Conservation (phyloP, 1,284 basidiomycete species). For the Lignosus rhinocerotis region DNA sequence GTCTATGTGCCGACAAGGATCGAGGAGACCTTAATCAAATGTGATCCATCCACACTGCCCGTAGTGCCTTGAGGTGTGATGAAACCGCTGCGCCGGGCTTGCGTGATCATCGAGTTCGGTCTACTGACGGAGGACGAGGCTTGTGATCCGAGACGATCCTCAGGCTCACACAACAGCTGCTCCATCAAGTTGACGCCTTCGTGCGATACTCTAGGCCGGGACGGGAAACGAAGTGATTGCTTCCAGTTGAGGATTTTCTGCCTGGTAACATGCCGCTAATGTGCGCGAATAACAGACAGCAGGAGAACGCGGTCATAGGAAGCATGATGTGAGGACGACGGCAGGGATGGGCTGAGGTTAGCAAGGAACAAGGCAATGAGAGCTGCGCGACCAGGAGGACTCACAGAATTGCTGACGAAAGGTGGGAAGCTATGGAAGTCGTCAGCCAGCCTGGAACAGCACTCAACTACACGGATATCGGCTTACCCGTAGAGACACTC, state of each 20-base stretch:
- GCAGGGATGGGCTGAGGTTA: neutral
- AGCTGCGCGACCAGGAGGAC: slow-evolving; percentile 25
- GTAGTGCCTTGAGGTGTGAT: slow-evolving; percentile 47
- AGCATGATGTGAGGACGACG: neutral
- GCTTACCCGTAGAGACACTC: slow-evolving; percentile 86
- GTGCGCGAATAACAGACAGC: slow-evolving; percentile 1
- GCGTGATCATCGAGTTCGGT: slow-evolving; percentile 76
- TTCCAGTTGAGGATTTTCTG: slow-evolving; percentile 95
- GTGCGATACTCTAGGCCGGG: slow-evolving; percentile 79
- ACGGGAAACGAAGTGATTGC: slow-evolving; percentile 84
- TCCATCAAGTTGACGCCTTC: slow-evolving; percentile 88
- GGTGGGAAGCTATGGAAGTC: slow-evolving; percentile 77
- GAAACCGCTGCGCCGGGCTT: slow-evolving; percentile 76
- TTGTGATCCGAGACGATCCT: slow-evolving; percentile 87
- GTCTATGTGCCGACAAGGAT: neutral
- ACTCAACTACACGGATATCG: slow-evolving; percentile 20
- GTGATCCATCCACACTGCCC: slow-evolving; percentile 76
- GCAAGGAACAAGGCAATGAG: neutral
- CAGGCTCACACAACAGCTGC: slow-evolving; percentile 88
- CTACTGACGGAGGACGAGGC: slow-evolving; percentile 65
- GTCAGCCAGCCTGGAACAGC: slow-evolving; percentile 1
- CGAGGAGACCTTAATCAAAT: slow-evolving; percentile 74
- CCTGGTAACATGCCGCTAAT: slow-evolving; percentile 82
- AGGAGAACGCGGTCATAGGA: neutral
- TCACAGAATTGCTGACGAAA: slow-evolving; percentile 87